Evolutionary conservation across 2,329 filamentous ascomycete species (phyloP).

Genomic region (Monascus ruber): DNA sequence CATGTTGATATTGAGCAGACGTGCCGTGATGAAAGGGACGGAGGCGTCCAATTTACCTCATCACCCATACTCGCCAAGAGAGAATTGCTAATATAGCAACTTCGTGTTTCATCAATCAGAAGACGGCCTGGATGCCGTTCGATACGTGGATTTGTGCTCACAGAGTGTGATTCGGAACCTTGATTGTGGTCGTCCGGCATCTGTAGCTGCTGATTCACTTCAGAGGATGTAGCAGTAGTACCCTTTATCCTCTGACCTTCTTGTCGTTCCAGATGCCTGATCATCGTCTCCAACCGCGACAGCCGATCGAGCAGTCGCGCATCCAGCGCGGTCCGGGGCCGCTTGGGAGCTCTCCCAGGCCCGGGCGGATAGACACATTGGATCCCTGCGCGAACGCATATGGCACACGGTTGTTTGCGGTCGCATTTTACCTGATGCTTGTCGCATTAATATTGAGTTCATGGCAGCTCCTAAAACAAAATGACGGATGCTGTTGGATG

Average conservation of each 20-base stretch:
- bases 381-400: conserved; percentile 39
- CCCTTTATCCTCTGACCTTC: conserved; percentile 24
- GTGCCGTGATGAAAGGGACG: too few relatives aligned
- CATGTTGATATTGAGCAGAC: too few relatives aligned
- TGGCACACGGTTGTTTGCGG: conserved; percentile 31
- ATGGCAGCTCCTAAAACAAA: too few relatives aligned
- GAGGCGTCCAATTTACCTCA: conserved; percentile 33
- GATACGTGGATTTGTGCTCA: conserved; percentile 3
- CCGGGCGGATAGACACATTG: conserved; percentile 50
- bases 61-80: conserved; percentile 52
- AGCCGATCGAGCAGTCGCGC: conserved; percentile 49
- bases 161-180: too few relatives aligned
- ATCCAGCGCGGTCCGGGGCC: conserved; percentile 46
- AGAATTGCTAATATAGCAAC: conserved; percentile 50
- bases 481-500: too few relatives aligned
- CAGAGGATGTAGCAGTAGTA: conserved; percentile 22
- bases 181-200: too few relatives aligned
- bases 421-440: conserved; percentile 28
- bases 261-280: conserved; percentile 37
- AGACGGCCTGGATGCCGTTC: conserved; percentile 45
- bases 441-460: too few relatives aligned
- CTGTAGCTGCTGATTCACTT: too few relatives aligned
- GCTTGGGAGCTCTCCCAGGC: conserved; percentile 49
- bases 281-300: conserved; percentile 48
- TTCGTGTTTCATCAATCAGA: conserved; percentile 48